Evolutionary conservation across 2,329 filamentous ascomycete species (phyloP).

Genomic region (Ophiostoma montium): DNA sequence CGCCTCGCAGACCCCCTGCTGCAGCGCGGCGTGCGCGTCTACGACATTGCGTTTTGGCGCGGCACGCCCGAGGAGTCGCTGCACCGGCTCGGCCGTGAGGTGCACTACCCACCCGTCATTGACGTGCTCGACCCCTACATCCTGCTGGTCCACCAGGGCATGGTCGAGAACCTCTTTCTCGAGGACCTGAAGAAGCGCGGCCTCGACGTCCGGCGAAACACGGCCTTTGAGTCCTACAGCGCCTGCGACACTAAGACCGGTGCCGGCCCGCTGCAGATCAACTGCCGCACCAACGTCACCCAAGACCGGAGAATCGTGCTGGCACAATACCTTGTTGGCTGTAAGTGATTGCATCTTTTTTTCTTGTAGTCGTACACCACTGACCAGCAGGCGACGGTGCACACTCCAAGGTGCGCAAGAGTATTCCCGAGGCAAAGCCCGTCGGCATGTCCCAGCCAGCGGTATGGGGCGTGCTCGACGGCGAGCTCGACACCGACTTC

Average conservation of each 20-base stretch:
- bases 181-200: conserved; percentile 53
- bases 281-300: conserved; percentile 36
- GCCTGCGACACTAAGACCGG: conserved; percentile 30
- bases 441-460: conserved; percentile 19
- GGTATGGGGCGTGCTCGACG: conserved; percentile 59
- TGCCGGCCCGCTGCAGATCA: conserved; percentile 32
- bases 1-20: conserved; percentile 55
- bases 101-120: conserved; percentile 47
- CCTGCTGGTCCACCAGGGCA: conserved; percentile 54
- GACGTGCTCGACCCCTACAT: conserved; percentile 42
- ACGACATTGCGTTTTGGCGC: conserved; percentile 64
- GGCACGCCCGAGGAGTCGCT: conserved; percentile 40
- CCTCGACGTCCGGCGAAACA: conserved; percentile 47
- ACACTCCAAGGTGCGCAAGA: conserved; percentile 53
- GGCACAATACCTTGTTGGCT: conserved; percentile 54
- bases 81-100: conserved; percentile 25
- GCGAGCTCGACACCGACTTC: conserved; percentile 56
- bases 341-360: conserved; percentile 21
- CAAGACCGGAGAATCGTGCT: conserved; percentile 32
- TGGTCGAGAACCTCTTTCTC: conserved; percentile 58
- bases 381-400: conserved; percentile 45
- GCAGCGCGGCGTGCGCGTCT: conserved; percentile 53
- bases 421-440: conserved; percentile 31
- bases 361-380: background rate
- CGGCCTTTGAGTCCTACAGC: conserved; percentile 46